Percentiles rank a stretch among this genome's conserved stretches.
These are phyloP conservation scores for Osmanthus fragrans DNA, from an alignment of 257 asterid species.

Conservation along the genomic window DNA sequence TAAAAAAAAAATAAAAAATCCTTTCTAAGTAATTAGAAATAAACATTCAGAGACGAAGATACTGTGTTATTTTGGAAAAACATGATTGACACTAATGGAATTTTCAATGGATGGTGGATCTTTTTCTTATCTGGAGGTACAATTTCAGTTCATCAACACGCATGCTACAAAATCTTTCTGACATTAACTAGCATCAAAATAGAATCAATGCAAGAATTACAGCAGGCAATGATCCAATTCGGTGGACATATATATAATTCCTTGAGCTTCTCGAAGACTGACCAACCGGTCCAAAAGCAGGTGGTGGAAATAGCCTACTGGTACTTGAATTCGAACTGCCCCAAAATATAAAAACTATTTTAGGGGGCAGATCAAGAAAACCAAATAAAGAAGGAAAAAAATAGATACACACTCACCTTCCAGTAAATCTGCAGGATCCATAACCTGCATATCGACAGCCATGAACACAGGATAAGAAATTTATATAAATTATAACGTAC, in stretches of 20 bases:
- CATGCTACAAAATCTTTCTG: constrained; percentile 27
- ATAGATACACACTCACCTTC: constrained; percentile 57
- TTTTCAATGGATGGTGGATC: no score
- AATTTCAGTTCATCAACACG: neutral
- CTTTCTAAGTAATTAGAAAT: no score
- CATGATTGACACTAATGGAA: no score
- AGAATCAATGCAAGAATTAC: constrained; percentile 27
- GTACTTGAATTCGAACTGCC: constrained; percentile 53
- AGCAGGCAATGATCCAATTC: constrained; percentile 32
- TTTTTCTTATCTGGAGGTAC: constrained; percentile 1
- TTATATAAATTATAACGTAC: neutral
- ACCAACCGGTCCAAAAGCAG: constrained; percentile 62
- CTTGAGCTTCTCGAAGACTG: constrained; percentile 40
- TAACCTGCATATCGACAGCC: constrained; percentile 51
- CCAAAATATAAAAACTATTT: neutral
- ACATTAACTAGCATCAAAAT: constrained; percentile 29
- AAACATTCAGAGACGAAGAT: no score
- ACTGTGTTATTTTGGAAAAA: no score
- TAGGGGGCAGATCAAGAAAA: constrained; percentile 3
- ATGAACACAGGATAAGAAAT: neutral
- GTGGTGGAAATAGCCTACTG: constrained; percentile 42
- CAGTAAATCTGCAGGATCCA: constrained; percentile 73
- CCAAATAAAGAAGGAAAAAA: no score
- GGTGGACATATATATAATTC: constrained; percentile 6
- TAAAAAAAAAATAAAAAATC: no score